These are phyloP conservation scores for Neurospora pannonica DNA, from an alignment of 495 filamentous ascomycete species.

Conservation along the genomic window DNA sequence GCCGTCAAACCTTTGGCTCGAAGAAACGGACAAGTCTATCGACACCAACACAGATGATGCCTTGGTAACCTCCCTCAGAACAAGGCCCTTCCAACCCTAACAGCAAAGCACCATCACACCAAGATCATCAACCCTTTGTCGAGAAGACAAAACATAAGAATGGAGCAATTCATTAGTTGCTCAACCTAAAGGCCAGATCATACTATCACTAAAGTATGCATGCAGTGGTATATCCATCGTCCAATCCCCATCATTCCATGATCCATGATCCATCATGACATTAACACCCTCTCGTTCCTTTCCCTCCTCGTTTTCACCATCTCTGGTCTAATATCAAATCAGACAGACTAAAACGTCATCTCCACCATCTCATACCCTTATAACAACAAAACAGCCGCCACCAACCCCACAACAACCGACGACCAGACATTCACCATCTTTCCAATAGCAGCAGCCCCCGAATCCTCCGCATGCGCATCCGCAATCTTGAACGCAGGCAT, in stretches of 20 bases:
- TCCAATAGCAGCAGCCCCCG: neutral
- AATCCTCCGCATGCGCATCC: slow-evolving; percentile 4
- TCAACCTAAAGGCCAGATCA: neutral
- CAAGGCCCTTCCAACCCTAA: neutral
- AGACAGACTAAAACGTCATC: neutral
- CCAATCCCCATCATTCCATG: neutral
- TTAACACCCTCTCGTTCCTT: neutral
- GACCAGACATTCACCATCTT: neutral
- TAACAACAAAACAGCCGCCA: neutral
- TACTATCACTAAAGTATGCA: neutral
- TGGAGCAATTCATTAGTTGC: neutral
- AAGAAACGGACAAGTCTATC: neutral
- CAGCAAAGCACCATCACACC: neutral
- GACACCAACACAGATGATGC: neutral
- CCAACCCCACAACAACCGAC: neutral
- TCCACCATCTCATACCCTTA: neutral
- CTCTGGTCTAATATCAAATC: neutral
- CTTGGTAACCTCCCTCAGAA: neutral
- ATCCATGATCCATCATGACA: neutral
- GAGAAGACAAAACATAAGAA: neutral
- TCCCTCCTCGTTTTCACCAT: neutral
- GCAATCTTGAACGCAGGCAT: slow-evolving; percentile 22
- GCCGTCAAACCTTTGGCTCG: neutral
- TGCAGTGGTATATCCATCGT: neutral
- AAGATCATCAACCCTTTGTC: neutral